These are phyloP conservation scores for Sphagnurus paluster DNA, from an alignment of 1,284 basidiomycete species.

Conservation along the genomic window DNA sequence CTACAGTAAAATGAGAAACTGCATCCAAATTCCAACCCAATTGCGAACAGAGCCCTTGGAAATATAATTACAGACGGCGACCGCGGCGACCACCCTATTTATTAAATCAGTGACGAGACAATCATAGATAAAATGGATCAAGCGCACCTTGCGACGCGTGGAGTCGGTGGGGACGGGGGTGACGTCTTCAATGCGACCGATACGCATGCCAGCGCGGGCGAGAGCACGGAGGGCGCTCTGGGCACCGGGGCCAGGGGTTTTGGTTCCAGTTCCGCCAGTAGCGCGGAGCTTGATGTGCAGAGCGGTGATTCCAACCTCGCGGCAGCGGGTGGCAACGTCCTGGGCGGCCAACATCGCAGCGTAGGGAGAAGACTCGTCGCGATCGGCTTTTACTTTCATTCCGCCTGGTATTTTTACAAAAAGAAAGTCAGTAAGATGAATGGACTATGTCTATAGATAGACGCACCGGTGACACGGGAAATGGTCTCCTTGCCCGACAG, in stretches of 20 bases:
- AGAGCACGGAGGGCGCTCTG: slow-evolving; percentile 98
- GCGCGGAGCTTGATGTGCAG: slow-evolving; percentile 98
- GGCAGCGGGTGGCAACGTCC: slow-evolving; percentile 95
- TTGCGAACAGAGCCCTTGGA: slow-evolving; percentile 5
- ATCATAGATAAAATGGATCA: background rate
- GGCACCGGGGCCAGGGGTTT: slow-evolving; percentile 98
- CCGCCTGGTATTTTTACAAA: slow-evolving; percentile 57
- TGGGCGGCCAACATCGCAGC: slow-evolving; percentile 99
- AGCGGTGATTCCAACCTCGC: slow-evolving; percentile 98
- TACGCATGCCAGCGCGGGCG: slow-evolving; percentile 98
- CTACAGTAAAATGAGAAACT: slow-evolving; percentile 21
- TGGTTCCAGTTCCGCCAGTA: slow-evolving; percentile 98
- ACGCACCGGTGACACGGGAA: slow-evolving; percentile 92
- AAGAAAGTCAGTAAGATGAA: slow-evolving; percentile 1
- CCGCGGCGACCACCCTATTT: slow-evolving; percentile 97
- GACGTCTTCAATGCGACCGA: slow-evolving; percentile 97
- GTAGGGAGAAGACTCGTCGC: slow-evolving; percentile 99
- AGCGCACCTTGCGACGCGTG: slow-evolving; percentile 88
- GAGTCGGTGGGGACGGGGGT: slow-evolving; percentile 98
- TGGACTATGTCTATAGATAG: background rate
- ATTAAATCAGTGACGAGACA: background rate
- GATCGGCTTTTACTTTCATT: slow-evolving; percentile 99
- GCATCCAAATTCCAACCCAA: slow-evolving; percentile 10
- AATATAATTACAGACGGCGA: slow-evolving; percentile 82
- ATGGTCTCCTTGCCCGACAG: slow-evolving; percentile 99